Evolutionary conservation across 352 stramenopile species (phyloP).

Genomic region (Phytopythium litorale): DNA sequence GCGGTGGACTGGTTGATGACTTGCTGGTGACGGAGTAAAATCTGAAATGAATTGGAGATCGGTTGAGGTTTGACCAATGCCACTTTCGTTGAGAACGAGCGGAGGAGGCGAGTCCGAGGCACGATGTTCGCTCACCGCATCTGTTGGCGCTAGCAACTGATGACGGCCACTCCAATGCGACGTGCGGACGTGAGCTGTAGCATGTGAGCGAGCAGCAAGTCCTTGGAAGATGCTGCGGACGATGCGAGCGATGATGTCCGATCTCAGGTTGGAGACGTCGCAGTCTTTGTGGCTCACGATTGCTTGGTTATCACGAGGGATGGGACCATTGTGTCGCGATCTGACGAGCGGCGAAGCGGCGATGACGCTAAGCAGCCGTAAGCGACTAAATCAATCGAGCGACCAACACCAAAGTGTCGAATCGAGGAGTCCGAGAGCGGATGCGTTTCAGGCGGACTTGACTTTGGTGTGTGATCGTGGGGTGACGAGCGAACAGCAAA

Average conservation of each 20-base stretch:
- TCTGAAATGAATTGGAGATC: neutral
- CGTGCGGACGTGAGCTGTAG: neutral
- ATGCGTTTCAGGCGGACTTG: neutral
- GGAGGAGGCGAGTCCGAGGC: neutral
- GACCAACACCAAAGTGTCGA: no score
- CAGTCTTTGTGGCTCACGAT: neutral
- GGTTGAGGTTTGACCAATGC: no score
- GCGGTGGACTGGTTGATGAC: neutral
- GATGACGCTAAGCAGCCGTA: neutral
- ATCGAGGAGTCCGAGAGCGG: neutral
- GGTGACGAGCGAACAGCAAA: neutral
- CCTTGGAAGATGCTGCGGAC: neutral
- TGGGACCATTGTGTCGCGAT: neutral
- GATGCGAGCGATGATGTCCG: neutral
- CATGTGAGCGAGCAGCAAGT: neutral
- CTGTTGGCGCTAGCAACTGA: neutral
- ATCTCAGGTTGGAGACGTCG: neutral
- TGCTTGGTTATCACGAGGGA: neutral
- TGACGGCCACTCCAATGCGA: neutral
- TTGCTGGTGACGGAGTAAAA: neutral
- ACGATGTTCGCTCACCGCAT: neutral
- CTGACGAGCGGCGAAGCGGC: neutral
- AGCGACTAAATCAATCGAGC: no score
- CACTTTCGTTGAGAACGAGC: no score
- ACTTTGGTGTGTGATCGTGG: neutral